Base-by-base conservation (phyloP, 768 basidiomycete species). In the Xerocomellus intermedius region DNA sequence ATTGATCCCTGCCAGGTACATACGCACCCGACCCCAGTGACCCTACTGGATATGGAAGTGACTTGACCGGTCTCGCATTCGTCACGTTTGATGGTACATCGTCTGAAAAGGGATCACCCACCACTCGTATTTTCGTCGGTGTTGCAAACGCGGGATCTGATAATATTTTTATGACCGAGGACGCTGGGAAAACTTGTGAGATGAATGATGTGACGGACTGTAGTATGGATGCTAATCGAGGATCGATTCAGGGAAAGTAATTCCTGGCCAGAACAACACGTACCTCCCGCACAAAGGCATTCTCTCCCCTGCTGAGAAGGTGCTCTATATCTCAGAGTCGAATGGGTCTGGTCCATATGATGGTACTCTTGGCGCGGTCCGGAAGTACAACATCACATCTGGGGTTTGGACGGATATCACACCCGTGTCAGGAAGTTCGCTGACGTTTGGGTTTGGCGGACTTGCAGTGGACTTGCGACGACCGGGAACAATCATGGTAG, bases 221-320 rank as follows among this genome's bases (percentile, higher is more conserved):
- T n/a, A n/a, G n/a, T 48, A 32, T 26, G 8, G 21, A 22, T 52
- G 12, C 43, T 52, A 10, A 52, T 30, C 28, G 19, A 26, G 28
- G 13, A 49, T 37, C 4, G 6, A 30, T 41, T 3, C 42, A 85
- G 82, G 84, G 85, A 64, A 73, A 45, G 79, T 83, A 26, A 69
- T 87, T 54, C 63, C 79, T 28, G 84, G 85, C 2, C 82, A 83
- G 52, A 81, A 82, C 54, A 82, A 74, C 3, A 77, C 77, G 1
- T 85, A 74, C 64, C 65, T 87, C 26, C 82, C 84, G 3, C 86
- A 87, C 69, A 86, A 85, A 64, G 85, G 85, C 59, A 82, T 86
- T 17, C 64, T 86, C 22, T 84, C 83, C 5, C 80, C 81, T 1
- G 64, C 75, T 2, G 83, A 86, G 57, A 77, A 79, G 50, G 71